Conservation (phyloP, 2,329 filamentous ascomycete genomes). For the Fusarium agapanthi region DNA sequence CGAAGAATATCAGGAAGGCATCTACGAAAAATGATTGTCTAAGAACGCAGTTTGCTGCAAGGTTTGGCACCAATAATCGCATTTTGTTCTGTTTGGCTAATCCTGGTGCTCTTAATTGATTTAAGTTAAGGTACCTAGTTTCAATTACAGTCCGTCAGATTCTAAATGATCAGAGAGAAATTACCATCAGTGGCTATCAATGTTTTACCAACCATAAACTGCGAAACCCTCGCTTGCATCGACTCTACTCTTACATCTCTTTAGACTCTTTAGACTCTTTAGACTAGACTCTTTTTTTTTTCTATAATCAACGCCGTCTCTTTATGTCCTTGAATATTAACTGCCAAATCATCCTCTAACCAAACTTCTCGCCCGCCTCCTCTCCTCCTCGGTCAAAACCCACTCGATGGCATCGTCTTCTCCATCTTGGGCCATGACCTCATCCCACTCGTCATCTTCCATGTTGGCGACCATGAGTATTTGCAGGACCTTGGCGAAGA, state of each 20-base stretch:
- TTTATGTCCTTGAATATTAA: conserved; percentile 8
- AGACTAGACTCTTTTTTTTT: neutral
- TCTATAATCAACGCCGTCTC: conserved; percentile 20
- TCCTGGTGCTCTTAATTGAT: neutral
- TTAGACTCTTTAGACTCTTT: neutral
- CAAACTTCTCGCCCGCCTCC: conserved; percentile 74
- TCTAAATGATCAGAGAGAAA: neutral
- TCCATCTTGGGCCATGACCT: conserved; percentile 62
- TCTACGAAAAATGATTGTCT: neutral
- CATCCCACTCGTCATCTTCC: conserved; percentile 96
- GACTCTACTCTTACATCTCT: conserved; percentile 14
- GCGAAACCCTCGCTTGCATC: conserved; percentile 8
- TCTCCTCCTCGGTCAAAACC: conserved; percentile 78
- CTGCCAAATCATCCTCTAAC: conserved; percentile 52
- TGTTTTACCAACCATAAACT: neutral
- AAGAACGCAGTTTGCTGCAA: neutral
- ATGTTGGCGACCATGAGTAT: conserved; percentile 89
- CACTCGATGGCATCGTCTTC: conserved; percentile 73
- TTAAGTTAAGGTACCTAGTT: neutral
- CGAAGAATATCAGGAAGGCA: neutral
- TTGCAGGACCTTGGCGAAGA: conserved; percentile 80
- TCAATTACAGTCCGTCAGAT: neutral
- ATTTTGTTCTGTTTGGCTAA: neutral
- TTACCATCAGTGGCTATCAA: neutral
- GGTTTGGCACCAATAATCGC: neutral